Percentiles rank a stretch among this genome's conserved stretches.
phyloP scores from a whole-genome alignment of 1,284 basidiomycete genomes.

The Cutaneotrichosporon cavernicola region DNA sequence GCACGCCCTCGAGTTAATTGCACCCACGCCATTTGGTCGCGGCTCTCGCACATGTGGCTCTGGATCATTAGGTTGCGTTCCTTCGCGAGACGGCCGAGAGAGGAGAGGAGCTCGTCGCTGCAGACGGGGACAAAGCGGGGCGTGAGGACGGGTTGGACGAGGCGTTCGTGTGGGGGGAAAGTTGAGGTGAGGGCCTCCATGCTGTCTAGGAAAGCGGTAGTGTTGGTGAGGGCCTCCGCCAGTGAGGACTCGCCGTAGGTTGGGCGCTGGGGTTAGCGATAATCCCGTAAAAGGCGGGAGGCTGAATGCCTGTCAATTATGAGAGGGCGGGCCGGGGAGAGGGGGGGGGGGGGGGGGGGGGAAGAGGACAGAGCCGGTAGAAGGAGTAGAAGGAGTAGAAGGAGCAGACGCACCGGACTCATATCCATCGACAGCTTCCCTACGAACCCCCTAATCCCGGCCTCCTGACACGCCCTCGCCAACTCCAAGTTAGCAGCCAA shows the following conservation, averaged over 20 bases:
- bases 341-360: too few relatives aligned
- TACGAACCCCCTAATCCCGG: constrained; percentile 80
- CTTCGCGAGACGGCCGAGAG: constrained; percentile 60
- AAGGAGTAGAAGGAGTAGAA: not conserved
- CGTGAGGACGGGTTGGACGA: constrained; percentile 75
- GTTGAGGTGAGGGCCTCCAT: constrained; percentile 56
- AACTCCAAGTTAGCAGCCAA: constrained; percentile 62
- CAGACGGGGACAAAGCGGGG: constrained; percentile 80
- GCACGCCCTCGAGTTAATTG: constrained; percentile 60
- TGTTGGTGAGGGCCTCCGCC: constrained; percentile 58
- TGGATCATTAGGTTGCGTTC: constrained; percentile 61
- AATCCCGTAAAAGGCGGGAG: too few relatives aligned
- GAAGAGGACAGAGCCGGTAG: too few relatives aligned
- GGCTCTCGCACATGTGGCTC: constrained; percentile 73
- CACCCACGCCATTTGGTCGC: constrained; percentile 71
- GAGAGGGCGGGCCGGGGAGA: too few relatives aligned
- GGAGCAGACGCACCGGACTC: constrained; percentile 64
- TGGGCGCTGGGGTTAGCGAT: constrained; percentile 55
- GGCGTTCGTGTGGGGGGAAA: constrained; percentile 56
- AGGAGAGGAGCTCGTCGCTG: constrained; percentile 64
- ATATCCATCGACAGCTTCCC: constrained; percentile 77
- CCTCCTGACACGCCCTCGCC: constrained; percentile 65
- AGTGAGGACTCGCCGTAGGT: constrained; percentile 68
- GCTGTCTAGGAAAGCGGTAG: constrained; percentile 60
- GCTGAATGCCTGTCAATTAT: too few relatives aligned